Conservation (phyloP, 345 rosid species). For the Laguncularia racemosa region DNA sequence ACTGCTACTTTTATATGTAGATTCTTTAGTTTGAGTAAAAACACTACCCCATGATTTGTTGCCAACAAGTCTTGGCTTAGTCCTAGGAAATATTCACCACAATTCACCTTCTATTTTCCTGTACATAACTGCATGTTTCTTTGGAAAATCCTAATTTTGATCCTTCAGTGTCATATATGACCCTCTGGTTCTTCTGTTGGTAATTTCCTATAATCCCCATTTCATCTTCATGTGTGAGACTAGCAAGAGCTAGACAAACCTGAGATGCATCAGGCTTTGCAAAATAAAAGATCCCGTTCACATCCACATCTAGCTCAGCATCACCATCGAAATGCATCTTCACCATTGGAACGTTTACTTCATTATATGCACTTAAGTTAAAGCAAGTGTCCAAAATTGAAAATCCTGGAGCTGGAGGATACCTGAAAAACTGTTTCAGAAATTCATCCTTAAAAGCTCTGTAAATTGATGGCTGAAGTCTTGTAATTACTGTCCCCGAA, state of each 20-base stretch:
- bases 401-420: slow-evolving; percentile 60
- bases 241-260: slow-evolving; percentile 83
- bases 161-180: slow-evolving; percentile 59
- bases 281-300: slow-evolving; percentile 62
- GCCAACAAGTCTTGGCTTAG: neutral
- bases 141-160: slow-evolving; percentile 63
- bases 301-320: slow-evolving; percentile 55
- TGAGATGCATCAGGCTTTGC: slow-evolving; percentile 65
- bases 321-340: slow-evolving; percentile 50
- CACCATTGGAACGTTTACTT: slow-evolving; percentile 58
- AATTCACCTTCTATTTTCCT: neutral
- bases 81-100: slow-evolving; percentile 5
- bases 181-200: slow-evolving; percentile 88
- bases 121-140: slow-evolving; percentile 68
- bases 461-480: slow-evolving; percentile 81
- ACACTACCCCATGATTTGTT: neutral
- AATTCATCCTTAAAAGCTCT: slow-evolving; percentile 58
- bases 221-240: slow-evolving; percentile 62
- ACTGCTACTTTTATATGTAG: too few species aligned
- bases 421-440: slow-evolving; percentile 53
- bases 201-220: slow-evolving; percentile 66
- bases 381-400: slow-evolving; percentile 84
- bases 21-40: neutral
- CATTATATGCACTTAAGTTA: slow-evolving; percentile 61
- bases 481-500: slow-evolving; percentile 79